A percentile compares a stretch with the other conserved stretches of the same genome.
Evolutionary conservation across 352 stramenopile genomes (phyloP).

Genomic region (Pythium phragmiticola): DNA sequence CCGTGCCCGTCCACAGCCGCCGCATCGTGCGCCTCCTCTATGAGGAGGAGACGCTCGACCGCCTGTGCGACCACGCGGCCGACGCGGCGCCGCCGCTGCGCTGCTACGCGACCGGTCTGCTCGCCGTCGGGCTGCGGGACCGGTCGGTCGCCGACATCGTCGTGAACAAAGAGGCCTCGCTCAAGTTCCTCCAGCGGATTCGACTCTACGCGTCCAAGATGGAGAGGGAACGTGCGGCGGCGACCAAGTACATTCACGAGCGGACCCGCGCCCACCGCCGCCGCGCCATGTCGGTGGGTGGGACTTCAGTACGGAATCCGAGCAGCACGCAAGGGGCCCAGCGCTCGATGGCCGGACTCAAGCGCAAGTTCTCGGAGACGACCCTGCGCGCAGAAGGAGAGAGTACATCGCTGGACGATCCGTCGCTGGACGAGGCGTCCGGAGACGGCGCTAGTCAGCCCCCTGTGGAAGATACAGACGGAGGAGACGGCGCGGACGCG

Average conservation of each 20-base stretch:
- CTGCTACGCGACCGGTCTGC: slow-evolving; percentile 74
- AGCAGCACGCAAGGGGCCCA: not conserved
- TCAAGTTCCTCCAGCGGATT: slow-evolving; percentile 73
- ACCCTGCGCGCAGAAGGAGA: slow-evolving; percentile 3
- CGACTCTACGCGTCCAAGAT: slow-evolving; percentile 78
- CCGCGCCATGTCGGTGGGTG: slow-evolving; percentile 16
- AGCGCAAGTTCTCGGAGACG: slow-evolving; percentile 26
- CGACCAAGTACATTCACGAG: slow-evolving; percentile 80
- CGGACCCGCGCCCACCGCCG: slow-evolving; percentile 41
- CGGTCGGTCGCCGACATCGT: slow-evolving; percentile 78
- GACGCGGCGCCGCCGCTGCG: slow-evolving; percentile 54
- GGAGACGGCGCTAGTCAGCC: not conserved
- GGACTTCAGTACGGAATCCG: not conserved
- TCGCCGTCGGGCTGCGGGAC: slow-evolving; percentile 76
- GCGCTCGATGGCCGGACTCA: slow-evolving; percentile 5
- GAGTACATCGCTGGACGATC: not conserved
- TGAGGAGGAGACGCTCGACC: slow-evolving; percentile 79
- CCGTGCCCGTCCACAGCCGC: slow-evolving; percentile 66
- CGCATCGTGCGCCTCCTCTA: slow-evolving; percentile 73
- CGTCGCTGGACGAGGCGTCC: slow-evolving; percentile 7
- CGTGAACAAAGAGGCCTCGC: slow-evolving; percentile 75
- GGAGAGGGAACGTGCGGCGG: slow-evolving; percentile 60
- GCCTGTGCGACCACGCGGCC: slow-evolving; percentile 64
- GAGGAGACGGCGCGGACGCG: slow-evolving; percentile 6
- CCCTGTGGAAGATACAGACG: not conserved